Percentiles rank a stretch among this genome's conserved stretches.
Evolutionary conservation across 2,329 filamentous ascomycete genomes (phyloP).

Genomic region (Rhynchosporium graminicola): DNA sequence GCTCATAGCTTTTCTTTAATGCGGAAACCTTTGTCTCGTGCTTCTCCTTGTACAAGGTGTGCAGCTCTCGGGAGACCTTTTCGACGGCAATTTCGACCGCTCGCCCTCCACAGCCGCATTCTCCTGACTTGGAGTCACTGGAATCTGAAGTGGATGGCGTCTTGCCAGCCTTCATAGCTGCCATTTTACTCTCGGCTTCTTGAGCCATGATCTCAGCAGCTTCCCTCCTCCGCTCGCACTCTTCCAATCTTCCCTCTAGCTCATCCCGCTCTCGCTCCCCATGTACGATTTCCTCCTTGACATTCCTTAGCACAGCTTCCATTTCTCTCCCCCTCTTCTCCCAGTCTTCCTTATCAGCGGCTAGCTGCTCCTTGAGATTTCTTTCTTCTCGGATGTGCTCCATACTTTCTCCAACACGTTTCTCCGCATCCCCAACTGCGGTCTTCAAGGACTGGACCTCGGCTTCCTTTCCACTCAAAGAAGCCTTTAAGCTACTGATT

Average conservation of each 20-base stretch:
- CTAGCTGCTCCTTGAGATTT: conserved; percentile 67
- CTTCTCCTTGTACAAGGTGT: conserved; percentile 92
- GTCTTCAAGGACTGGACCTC: conserved; percentile 86
- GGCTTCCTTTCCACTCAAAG: conserved; percentile 88
- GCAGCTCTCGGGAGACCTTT: conserved; percentile 90
- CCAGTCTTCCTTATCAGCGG: conserved; percentile 78
- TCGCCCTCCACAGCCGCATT: conserved; percentile 39
- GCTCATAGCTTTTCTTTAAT: conserved; percentile 82
- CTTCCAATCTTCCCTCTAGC: conserved; percentile 72
- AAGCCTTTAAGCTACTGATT: conserved; percentile 91
- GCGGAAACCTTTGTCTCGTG: conserved; percentile 95
- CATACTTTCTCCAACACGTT: conserved; percentile 82
- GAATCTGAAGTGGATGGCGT: conserved; percentile 44
- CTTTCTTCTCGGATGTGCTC: conserved; percentile 81
- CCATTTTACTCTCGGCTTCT: conserved; percentile 75
- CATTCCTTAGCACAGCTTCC: conserved; percentile 75
- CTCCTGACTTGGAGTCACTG: conserved; percentile 36
- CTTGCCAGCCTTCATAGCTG: conserved; percentile 68
- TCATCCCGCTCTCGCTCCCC: conserved; percentile 81
- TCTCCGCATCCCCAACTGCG: conserved; percentile 86
- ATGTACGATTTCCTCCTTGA: conserved; percentile 78
- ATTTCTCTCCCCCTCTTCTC: conserved; percentile 84
- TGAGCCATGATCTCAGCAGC: conserved; percentile 75
- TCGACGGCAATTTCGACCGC: conserved; percentile 86
- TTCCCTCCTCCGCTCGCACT: conserved; percentile 72